phyloP scores from a whole-genome alignment of 768 basidiomycete genomes.

The Russula vinacea region DNA sequence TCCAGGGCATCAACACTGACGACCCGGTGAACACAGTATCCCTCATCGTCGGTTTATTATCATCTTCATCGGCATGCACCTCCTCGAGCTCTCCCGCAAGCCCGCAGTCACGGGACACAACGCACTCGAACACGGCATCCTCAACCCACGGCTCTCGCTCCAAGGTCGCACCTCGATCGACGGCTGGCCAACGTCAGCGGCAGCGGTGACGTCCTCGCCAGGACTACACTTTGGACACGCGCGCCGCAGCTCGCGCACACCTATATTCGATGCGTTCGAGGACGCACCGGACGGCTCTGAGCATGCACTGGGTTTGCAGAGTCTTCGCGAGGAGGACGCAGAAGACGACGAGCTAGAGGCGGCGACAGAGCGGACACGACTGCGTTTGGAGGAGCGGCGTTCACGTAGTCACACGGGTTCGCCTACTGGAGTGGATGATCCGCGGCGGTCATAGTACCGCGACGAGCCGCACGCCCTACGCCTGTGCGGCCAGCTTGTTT shows the following conservation, averaged over 20 bases:
- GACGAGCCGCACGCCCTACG: neutral
- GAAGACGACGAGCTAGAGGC: slow-evolving; percentile 47
- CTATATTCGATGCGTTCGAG: slow-evolving; percentile 76
- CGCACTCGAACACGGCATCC: slow-evolving; percentile 60
- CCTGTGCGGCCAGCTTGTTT: neutral
- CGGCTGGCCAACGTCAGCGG: slow-evolving; percentile 53
- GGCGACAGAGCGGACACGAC: slow-evolving; percentile 47
- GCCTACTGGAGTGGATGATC: slow-evolving; percentile 1
- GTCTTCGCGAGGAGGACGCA: slow-evolving; percentile 63
- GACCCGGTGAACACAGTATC: slow-evolving; percentile 79
- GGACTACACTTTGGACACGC: slow-evolving; percentile 36
- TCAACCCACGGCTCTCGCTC: slow-evolving; percentile 77
- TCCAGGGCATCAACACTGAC: slow-evolving; percentile 94
- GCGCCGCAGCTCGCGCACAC: slow-evolving; percentile 61
- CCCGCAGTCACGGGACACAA: slow-evolving; percentile 50
- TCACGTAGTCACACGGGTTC: slow-evolving; percentile 18
- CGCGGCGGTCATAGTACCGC: slow-evolving; percentile 16
- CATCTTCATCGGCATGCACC: slow-evolving; percentile 96
- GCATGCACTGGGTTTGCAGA: slow-evolving; percentile 55
- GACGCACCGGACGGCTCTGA: slow-evolving; percentile 41
- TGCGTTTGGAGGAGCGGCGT: slow-evolving; percentile 37
- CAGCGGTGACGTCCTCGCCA: slow-evolving; percentile 30
- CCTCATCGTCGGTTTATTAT: slow-evolving; percentile 82
- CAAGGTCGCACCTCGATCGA: slow-evolving; percentile 81
- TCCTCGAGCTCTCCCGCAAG: slow-evolving; percentile 76